Percentiles rank a stretch among this genome's conserved stretches.
Evolutionary conservation across 805 yeast species (phyloP).

Genomic region (Candida wancherniae): DNA sequence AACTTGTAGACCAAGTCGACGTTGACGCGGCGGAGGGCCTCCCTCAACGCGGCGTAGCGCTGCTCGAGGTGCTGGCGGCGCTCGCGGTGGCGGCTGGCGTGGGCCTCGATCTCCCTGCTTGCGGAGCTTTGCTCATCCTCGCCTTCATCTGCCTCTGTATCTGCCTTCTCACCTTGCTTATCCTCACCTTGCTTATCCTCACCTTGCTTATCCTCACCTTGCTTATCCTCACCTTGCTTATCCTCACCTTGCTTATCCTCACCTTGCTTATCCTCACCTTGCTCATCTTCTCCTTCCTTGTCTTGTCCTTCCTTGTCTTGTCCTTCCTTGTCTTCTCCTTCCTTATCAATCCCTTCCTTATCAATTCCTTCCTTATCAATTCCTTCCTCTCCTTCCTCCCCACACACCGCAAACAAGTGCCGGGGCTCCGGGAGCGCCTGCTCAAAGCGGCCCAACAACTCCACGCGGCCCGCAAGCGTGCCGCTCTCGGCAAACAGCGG

Average conservation of each 20-base stretch:
- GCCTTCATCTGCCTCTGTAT: too few species aligned
- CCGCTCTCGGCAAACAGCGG: conserved; percentile 19
- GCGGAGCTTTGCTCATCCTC: too few species aligned
- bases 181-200: too few species aligned
- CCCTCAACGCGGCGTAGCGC: conserved; percentile 10
- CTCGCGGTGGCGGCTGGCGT: too few species aligned
- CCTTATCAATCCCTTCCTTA: too few species aligned
- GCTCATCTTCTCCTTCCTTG: too few species aligned
- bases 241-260: too few species aligned
- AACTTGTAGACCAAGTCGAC: conserved; percentile 22
- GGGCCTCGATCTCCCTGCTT: too few species aligned
- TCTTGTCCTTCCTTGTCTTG: conserved; percentile 6
- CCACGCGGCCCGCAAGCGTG: conserved; percentile 12
- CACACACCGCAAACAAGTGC: conserved; percentile 21
- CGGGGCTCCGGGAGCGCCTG: conserved; percentile 31
- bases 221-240: too few species aligned
- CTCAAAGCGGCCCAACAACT: conserved; percentile 22
- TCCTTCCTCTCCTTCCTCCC: conserved; percentile 9
- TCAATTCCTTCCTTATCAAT: conserved; percentile 6
- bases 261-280: too few species aligned
- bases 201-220: too few species aligned
- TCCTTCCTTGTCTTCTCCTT: conserved; percentile 12
- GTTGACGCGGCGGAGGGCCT: conserved; percentile 12
- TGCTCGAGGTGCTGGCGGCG: conserved; percentile 5
- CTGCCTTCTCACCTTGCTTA: too few species aligned